These are phyloP conservation scores for Fusarium sp. DNA, from an alignment of 2,329 filamentous ascomycete species.

Conservation along the genomic window DNA sequence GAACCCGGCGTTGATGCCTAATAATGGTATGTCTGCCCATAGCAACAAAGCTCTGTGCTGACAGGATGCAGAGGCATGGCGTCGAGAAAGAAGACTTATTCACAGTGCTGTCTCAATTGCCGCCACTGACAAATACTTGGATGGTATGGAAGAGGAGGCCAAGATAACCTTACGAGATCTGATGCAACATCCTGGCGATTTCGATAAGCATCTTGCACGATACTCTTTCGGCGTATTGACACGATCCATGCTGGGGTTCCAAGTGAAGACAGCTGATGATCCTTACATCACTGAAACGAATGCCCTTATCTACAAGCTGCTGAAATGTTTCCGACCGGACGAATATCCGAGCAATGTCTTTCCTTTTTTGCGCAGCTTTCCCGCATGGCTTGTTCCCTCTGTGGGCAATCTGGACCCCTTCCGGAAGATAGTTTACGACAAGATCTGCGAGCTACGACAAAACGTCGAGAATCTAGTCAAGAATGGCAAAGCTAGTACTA, in stretches of 20 bases:
- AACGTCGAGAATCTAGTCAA: neutral
- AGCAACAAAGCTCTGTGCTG: neutral
- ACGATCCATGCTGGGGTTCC: slow-evolving; percentile 6
- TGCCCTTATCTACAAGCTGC: neutral
- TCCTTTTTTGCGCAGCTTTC: slow-evolving; percentile 3
- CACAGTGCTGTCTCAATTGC: slow-evolving; percentile 9
- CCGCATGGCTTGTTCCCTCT: slow-evolving; percentile 6
- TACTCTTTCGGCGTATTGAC: slow-evolving; percentile 13
- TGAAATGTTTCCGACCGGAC: slow-evolving; percentile 14
- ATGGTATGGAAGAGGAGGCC: slow-evolving; percentile 3
- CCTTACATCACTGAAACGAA: neutral
- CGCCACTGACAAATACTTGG: slow-evolving; percentile 1
- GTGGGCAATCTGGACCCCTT: neutral
- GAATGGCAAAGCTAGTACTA: slow-evolving; percentile 1
- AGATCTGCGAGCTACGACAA: neutral
- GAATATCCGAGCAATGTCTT: slow-evolving; percentile 11
- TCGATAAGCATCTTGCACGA: slow-evolving; percentile 7
- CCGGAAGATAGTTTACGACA: neutral
- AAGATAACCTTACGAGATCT: slow-evolving; percentile 1
- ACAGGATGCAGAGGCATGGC: slow-evolving; percentile 2
- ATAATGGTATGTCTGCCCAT: neutral
- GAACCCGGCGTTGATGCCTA: neutral
- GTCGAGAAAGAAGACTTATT: slow-evolving; percentile 8
- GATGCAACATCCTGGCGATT: neutral
- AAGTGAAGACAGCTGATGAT: slow-evolving; percentile 3